Base-by-base conservation (phyloP, 305 asterid genomes). In the Fraxinus sp. region DNA sequence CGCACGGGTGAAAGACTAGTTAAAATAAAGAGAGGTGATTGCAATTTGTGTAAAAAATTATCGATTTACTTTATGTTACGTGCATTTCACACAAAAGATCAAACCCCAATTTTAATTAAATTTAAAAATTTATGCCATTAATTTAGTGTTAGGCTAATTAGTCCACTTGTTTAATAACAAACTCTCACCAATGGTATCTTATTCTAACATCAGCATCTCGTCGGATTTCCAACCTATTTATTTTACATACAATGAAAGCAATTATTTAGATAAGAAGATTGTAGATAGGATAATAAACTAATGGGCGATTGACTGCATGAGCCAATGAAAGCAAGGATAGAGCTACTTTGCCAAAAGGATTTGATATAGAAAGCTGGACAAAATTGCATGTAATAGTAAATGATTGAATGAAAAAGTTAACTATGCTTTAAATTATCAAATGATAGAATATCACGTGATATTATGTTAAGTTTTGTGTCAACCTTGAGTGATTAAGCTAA, bases 61-160 rank as follows among this genome's bases (percentile, higher is more conserved):
- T 35, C 30, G 14, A 57, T 7, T 62, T 9, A 13, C 64, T 68
- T 6, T 13, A 74, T 36, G 52, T 80, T 79, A 83, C 86, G 88
- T 86, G 86, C 88, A 77, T 39, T 83, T 84, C 82, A 77, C 84
- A 80, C 44, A 28, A 57, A 57, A 55, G 68, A 68, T 41, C 80
- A 73, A 55, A 41, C 13, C n/a, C 7, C 6, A 30, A 84, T 36
- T 36, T 74, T 78, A 35, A 68, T 22, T 22, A 22, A 22, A 22
- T 22, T 28, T 8, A 36, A 59, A 46, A 26, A 28, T 76, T 49
- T 14, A 11, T 49, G 49, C 39, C 49, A 39, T 8, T 49, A 49
- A 49, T 49, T 13, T 49, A 49, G 6, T 49, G 62, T 49, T 11
- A 49, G 62, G n/a, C 20, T 16, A 0, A 11, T 14, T 3, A 3